Percentiles rank a stretch among this genome's conserved stretches.
Evolutionary conservation across 2,329 filamentous ascomycete genomes (phyloP).

Genomic region (Diaporthe aspalathi): DNA sequence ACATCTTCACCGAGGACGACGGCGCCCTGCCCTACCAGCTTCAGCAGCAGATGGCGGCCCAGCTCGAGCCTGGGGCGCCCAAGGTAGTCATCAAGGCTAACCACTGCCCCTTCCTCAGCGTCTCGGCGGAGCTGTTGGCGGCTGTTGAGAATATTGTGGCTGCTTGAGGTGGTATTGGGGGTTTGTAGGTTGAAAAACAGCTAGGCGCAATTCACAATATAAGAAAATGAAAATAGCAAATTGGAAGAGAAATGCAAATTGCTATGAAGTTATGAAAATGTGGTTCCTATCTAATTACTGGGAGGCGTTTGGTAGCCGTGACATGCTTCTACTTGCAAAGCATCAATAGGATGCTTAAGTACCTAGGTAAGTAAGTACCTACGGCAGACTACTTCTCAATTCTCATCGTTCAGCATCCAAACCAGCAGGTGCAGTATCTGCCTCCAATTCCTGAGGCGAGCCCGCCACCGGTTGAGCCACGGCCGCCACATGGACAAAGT

Average conservation of each 20-base stretch:
- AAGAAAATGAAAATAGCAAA: no score
- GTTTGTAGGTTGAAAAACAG: not conserved
- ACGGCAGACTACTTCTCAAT: no score
- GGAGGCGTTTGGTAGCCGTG: not conserved
- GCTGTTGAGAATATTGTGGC: constrained; percentile 35
- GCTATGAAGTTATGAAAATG: not conserved
- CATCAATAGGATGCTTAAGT: not conserved
- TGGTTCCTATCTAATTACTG: not conserved
- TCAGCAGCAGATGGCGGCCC: constrained; percentile 40
- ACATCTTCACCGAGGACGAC: constrained; percentile 39
- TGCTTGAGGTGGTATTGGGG: not conserved
- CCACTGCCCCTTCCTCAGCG: constrained; percentile 40
- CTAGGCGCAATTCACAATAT: not conserved
- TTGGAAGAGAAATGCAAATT: not conserved
- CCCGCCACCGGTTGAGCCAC: not conserved
- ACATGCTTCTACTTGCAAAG: not conserved
- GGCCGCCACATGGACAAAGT: constrained; percentile 33
- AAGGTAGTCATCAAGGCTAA: constrained; percentile 37
- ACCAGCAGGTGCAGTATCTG: not conserved
- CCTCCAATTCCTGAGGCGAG: not conserved
- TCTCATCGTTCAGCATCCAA: not conserved
- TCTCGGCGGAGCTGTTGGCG: constrained; percentile 32
- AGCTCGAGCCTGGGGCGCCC: constrained; percentile 28
- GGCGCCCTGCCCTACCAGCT: constrained; percentile 36
- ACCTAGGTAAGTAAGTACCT: no score